Conservation (phyloP, 805 yeast species). For the Zygosaccharomyces bisporus region DNA sequence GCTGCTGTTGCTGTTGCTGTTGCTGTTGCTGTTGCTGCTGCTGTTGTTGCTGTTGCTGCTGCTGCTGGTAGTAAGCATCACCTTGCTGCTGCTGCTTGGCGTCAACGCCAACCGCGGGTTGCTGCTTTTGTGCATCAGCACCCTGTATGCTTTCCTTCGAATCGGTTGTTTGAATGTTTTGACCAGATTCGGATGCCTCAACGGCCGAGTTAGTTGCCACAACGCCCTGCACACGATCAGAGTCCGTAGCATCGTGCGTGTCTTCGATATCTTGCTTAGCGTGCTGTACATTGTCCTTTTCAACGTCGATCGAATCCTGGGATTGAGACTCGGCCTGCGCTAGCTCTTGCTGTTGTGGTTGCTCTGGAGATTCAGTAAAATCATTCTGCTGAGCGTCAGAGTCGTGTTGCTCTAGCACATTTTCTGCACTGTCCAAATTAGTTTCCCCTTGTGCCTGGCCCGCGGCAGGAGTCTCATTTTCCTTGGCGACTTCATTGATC, state of each 20-base stretch:
- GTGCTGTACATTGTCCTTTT: conserved; percentile 9
- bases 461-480: conserved; percentile 26
- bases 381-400: conserved; percentile 9
- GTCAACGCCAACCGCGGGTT: conserved; percentile 10
- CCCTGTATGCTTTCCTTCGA: conserved; percentile 16
- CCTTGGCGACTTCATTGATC: conserved; percentile 28
- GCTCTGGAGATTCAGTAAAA: conserved; percentile 11
- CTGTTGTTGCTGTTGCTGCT: conserved; percentile 16
- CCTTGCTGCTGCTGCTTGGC: conserved; percentile 16
- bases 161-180: conserved; percentile 11
- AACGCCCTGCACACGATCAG: conserved; percentile 11
- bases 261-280: conserved; percentile 5
- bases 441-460: conserved; percentile 37
- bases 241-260: conserved; percentile 10
- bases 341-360: conserved; percentile 9
- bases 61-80: conserved; percentile 20
- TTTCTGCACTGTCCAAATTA: conserved; percentile 19
- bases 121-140: conserved; percentile 12
- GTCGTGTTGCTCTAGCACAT: conserved; percentile 7
- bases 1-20: conserved; percentile 37
- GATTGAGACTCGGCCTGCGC: conserved; percentile 10
- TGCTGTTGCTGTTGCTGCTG: conserved; percentile 25
- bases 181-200: conserved; percentile 20
- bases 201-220: conserved; percentile 16
- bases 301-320: conserved; percentile 9